Evolutionary conservation across 768 basidiomycete genomes (phyloP).

Genomic region (Porphyrellus cyaneotinctus): DNA sequence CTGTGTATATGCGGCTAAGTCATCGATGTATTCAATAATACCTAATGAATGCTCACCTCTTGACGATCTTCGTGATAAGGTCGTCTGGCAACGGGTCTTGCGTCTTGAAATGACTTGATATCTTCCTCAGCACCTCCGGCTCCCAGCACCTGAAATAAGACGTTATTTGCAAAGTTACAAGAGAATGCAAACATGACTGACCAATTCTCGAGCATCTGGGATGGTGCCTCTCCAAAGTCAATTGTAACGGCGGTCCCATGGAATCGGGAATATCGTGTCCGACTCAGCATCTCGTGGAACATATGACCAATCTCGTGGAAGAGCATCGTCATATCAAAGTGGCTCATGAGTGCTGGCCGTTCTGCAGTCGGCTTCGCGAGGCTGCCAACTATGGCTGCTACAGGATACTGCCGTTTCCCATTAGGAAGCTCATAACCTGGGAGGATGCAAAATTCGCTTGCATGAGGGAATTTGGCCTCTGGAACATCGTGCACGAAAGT

Average conservation of each 20-base stretch:
- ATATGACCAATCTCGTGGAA: slow-evolving; percentile 86
- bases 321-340: slow-evolving; percentile 81
- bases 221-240: slow-evolving; percentile 85
- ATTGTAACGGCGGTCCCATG: slow-evolving; percentile 75
- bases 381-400: slow-evolving; percentile 83
- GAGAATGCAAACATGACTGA: slow-evolving; percentile 20
- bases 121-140: slow-evolving; percentile 62
- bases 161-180: not conserved
- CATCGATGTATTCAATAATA: not conserved
- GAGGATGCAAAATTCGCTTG: slow-evolving; percentile 74
- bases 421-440: slow-evolving; percentile 54
- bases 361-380: slow-evolving; percentile 77
- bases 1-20: slow-evolving; percentile 26
- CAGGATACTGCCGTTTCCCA: slow-evolving; percentile 64
- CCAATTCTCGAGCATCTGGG: slow-evolving; percentile 94
- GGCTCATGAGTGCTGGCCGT: slow-evolving; percentile 78
- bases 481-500: not conserved
- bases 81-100: slow-evolving; percentile 65
- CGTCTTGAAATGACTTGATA: slow-evolving; percentile 76
- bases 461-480: slow-evolving; percentile 79
- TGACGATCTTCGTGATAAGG: slow-evolving; percentile 68
- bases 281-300: slow-evolving; percentile 63
- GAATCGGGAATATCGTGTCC: slow-evolving; percentile 69
- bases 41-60: slow-evolving; percentile 43
- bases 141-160: slow-evolving; percentile 63